A percentile compares a stretch with the other conserved stretches of the same genome.
These are phyloP conservation scores for Bromus sterilis DNA, from an alignment of 176 grass and related monocot genomes.

Conservation along the genomic window DNA sequence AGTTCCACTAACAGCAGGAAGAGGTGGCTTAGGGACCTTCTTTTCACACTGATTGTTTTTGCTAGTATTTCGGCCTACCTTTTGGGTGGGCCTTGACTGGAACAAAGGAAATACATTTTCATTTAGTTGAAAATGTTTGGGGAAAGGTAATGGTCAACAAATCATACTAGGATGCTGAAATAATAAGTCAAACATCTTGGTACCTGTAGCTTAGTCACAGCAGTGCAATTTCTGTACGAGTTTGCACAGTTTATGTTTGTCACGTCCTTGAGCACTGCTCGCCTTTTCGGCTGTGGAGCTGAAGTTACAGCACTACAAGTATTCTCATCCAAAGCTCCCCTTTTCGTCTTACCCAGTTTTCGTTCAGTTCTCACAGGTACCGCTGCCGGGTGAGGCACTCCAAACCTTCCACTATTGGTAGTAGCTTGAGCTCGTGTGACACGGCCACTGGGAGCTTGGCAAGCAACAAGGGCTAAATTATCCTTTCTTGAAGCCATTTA, in stretches of 20 bases:
- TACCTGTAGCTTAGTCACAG: constrained; percentile 40
- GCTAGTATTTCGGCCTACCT: not conserved
- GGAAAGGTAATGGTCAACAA: not conserved
- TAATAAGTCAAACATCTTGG: constrained; percentile 1
- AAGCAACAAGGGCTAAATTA: constrained; percentile 4
- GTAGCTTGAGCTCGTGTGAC: constrained; percentile 50
- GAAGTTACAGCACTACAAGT: constrained; percentile 6
- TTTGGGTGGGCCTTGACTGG: constrained; percentile 24
- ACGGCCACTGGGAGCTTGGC: constrained; percentile 29
- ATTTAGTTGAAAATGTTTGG: not conserved
- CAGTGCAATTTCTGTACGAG: not conserved
- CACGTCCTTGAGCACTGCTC: constrained; percentile 50
- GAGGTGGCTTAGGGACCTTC: constrained; percentile 27
- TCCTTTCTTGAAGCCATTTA: constrained; percentile 50
- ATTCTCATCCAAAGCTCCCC: constrained; percentile 45
- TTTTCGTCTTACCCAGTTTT: constrained; percentile 37
- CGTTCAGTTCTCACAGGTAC: constrained; percentile 4
- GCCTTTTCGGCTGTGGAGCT: constrained; percentile 37
- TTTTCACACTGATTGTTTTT: constrained; percentile 33
- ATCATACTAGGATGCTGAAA: not conserved
- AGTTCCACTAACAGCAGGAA: not conserved
- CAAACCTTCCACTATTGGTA: constrained; percentile 20
- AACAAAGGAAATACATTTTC: not conserved
- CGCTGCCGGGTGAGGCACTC: constrained; percentile 11
- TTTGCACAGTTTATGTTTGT: constrained; percentile 35